Base-by-base conservation (phyloP, 2,329 filamentous ascomycete genomes). In the Arthrobotrys megalospora region DNA sequence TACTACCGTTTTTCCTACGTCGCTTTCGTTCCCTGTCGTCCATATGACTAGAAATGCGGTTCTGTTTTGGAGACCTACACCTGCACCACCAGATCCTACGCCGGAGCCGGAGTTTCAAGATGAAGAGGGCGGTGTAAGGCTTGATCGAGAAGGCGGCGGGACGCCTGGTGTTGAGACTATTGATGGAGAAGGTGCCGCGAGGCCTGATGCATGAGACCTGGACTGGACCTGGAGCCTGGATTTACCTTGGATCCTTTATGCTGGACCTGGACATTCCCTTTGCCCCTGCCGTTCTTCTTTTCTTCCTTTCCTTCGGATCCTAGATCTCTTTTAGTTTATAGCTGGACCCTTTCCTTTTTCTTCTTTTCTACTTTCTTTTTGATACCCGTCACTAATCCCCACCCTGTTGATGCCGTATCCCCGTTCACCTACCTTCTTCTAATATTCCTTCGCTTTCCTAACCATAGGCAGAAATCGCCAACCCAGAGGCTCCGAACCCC, bases 1-100 rank as follows among this genome's bases (percentile, higher is more conserved):
- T 58, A 70, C 73, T 45, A 71, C 62, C 45, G 62, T 77, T 34
- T 66, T 71, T 63, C 65, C 66, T 38, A 66, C 58, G 28, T 66
- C 73, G 66, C 62, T 70, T 53, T 48, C 73, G 7, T 71, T 70
- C 47, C 66, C 55, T 24, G 60, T 66, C n/a, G 36, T 70, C 47
- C 66, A 66, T 62, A 47, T 77, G 24, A 47, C 58, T 6, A 43
- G 47, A 32, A 53, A 69, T 50, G 47, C 58, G 7, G 41, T 77
- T 65, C 34, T 75, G 4, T 32, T 75, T 11, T 68, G 70, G 70
- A 68, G 52, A 38, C 70, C 70, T 38, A 64, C 24, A 6, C 41
- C 41, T 12, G 24, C 43, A 21, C 2, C 45, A 19, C 55, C 55
- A 19, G 55, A 60, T 43, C 55, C 55, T 14, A 60, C 55, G 19